phyloP scores from a whole-genome alignment of 1,284 basidiomycete species.

The Laetiporus sulphureus region DNA sequence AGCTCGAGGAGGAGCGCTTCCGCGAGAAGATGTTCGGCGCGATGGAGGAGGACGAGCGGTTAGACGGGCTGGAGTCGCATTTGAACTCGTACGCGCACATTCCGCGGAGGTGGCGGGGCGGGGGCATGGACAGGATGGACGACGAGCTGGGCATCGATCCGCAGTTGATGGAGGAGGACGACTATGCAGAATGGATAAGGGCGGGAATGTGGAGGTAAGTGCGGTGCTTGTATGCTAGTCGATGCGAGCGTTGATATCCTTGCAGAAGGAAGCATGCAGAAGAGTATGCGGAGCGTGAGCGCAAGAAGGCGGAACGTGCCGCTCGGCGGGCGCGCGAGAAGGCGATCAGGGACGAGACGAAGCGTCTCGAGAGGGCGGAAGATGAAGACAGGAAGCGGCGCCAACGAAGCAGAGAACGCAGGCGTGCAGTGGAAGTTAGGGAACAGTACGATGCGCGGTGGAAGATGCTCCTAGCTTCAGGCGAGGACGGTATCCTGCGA shows the following conservation, averaged over 20 bases:
- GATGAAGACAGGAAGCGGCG: slow-evolving; percentile 42
- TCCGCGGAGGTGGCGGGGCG: slow-evolving; percentile 48
- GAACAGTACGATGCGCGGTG: slow-evolving; percentile 54
- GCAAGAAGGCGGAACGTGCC: slow-evolving; percentile 42
- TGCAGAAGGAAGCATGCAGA: slow-evolving; percentile 58
- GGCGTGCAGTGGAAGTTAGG: slow-evolving; percentile 37
- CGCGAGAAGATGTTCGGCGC: slow-evolving; percentile 65
- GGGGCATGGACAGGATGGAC: slow-evolving; percentile 28
- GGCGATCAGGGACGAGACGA: slow-evolving; percentile 45
- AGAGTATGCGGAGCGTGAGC: slow-evolving; percentile 57
- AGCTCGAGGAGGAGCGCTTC: slow-evolving; percentile 58
- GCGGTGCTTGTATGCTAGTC: not conserved
- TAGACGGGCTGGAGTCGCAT: slow-evolving; percentile 54
- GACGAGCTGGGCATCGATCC: slow-evolving; percentile 55
- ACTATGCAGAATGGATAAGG: slow-evolving; percentile 77
- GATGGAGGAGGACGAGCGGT: slow-evolving; percentile 59
- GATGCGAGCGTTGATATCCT: not conserved
- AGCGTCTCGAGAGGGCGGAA: slow-evolving; percentile 41
- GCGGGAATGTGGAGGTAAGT: slow-evolving; percentile 73
- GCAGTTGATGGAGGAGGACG: slow-evolving; percentile 70
- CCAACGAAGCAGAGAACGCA: slow-evolving; percentile 38
- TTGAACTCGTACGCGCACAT: slow-evolving; percentile 65
- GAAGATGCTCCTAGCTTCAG: slow-evolving; percentile 39
- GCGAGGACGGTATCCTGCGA: slow-evolving; percentile 22
- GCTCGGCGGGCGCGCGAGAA: slow-evolving; percentile 48